phyloP scores from a whole-genome alignment of 345 rosid species.

The Diplotaxis tenuifolia region DNA sequence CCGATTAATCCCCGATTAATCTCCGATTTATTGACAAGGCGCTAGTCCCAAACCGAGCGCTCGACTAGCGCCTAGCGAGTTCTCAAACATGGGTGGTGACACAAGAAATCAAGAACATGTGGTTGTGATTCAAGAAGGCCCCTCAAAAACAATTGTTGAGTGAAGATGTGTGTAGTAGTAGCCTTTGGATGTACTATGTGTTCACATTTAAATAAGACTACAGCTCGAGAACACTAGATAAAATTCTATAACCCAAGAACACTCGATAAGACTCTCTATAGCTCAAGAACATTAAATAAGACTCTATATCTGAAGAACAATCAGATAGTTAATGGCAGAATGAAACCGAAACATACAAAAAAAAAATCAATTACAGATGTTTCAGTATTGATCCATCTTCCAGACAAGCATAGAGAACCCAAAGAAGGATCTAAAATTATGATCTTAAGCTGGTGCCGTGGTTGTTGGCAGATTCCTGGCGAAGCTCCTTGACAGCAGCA shows the following conservation, averaged over 20 bases:
- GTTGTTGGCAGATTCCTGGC: conserved; percentile 2
- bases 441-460: not conserved
- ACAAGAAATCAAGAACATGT: not conserved
- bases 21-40: no score
- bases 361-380: not conserved
- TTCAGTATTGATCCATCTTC: not conserved
- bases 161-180: no score
- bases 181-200: no score
- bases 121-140: not conserved
- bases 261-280: not conserved
- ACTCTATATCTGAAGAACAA: not conserved
- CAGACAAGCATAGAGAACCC: not conserved
- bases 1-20: no score
- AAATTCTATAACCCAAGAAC: not conserved
- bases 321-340: not conserved
- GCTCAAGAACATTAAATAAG: not conserved
- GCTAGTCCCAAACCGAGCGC: no score
- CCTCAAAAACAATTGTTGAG: not conserved
- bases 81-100: no score
- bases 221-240: not conserved
- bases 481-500: conserved; percentile 43
- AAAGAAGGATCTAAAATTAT: not conserved
- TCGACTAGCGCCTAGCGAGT: no score
- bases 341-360: not conserved
- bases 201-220: no score